These are phyloP conservation scores for Starmerella khaoyaiensis DNA, from an alignment of 805 yeast species.

Conservation along the genomic window DNA sequence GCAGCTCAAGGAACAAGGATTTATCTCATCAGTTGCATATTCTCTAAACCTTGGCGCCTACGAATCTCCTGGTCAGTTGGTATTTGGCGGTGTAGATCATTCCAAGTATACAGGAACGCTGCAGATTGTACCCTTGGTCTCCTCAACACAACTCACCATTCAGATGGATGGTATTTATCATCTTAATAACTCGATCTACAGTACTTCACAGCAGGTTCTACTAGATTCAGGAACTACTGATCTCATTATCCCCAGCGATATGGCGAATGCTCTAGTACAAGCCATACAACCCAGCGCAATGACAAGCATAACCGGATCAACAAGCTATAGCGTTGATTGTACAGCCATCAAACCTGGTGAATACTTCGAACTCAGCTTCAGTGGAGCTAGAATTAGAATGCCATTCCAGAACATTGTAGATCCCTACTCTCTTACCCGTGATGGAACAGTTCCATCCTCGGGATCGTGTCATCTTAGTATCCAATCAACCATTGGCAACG, in stretches of 20 bases:
- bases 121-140: slow-evolving; percentile 25
- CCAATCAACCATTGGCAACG: slow-evolving; percentile 8
- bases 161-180: slow-evolving; percentile 3
- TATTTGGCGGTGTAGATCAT: slow-evolving; percentile 35
- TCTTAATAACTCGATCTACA: slow-evolving; percentile 3
- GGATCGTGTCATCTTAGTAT: slow-evolving; percentile 16
- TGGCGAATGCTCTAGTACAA: slow-evolving; percentile 2
- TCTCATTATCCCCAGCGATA: slow-evolving; percentile 31
- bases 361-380: slow-evolving; percentile 9
- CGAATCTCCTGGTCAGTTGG: slow-evolving; percentile 27
- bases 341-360: slow-evolving; percentile 1
- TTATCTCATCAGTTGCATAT: slow-evolving; percentile 32
- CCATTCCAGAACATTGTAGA: slow-evolving; percentile 8
- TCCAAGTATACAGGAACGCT: slow-evolving; percentile 32
- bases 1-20: slow-evolving; percentile 30
- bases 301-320: too few relatives aligned
- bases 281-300: slow-evolving; percentile 3
- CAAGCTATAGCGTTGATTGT: slow-evolving; percentile 8
- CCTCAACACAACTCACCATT: slow-evolving; percentile 2
- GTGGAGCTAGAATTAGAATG: slow-evolving; percentile 13
- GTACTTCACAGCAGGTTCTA: slow-evolving; percentile 30
- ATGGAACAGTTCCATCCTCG: slow-evolving; percentile 3
- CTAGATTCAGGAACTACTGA: slow-evolving; percentile 43
- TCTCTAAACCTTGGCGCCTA: slow-evolving; percentile 34
- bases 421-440: neutral